These are phyloP conservation scores for Barnettozyma siamensis DNA, from an alignment of 805 yeast genomes.

Conservation along the genomic window DNA sequence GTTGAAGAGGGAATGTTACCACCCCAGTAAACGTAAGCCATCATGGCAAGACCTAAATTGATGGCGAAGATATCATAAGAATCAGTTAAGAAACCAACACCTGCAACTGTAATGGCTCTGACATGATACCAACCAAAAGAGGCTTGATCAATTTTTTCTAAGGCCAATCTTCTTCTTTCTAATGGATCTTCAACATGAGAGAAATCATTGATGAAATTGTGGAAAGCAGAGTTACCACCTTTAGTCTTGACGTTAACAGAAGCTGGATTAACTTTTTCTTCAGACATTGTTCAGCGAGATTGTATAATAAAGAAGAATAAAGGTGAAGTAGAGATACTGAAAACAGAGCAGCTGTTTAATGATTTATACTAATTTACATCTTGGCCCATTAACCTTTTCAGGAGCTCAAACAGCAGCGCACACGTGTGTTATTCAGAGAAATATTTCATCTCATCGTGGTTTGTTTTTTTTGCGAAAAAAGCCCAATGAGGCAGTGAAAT, in stretches of 20 bases:
- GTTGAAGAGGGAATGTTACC: slow-evolving; percentile 64
- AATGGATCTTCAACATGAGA: slow-evolving; percentile 80
- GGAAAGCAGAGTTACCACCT: slow-evolving; percentile 87
- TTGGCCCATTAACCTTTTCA: too few species aligned
- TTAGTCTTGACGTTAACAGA: slow-evolving; percentile 33
- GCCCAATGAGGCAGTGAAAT: too few species aligned
- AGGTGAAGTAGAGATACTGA: background rate
- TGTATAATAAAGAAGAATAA: too few species aligned
- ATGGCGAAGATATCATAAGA: slow-evolving; percentile 91
- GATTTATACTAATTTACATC: too few species aligned
- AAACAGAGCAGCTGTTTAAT: background rate
- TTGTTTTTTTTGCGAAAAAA: too few species aligned
- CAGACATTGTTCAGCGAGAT: slow-evolving; percentile 9
- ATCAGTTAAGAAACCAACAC: slow-evolving; percentile 92
- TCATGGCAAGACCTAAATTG: slow-evolving; percentile 74
- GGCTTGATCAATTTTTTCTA: slow-evolving; percentile 78
- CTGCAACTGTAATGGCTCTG: slow-evolving; percentile 78
- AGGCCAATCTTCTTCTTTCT: slow-evolving; percentile 81
- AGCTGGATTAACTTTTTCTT: slow-evolving; percentile 21
- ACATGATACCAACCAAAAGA: slow-evolving; percentile 78
- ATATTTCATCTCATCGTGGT: too few species aligned
- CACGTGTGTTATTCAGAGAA: too few species aligned
- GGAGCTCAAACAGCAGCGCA: too few species aligned
- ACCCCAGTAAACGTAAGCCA: slow-evolving; percentile 70
- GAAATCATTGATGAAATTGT: slow-evolving; percentile 72